Evolutionary conservation across 1,284 basidiomycete genomes (phyloP), one percentile per base, ranked within the genome.

Genomic region (Gomphus bonarii): DNA sequence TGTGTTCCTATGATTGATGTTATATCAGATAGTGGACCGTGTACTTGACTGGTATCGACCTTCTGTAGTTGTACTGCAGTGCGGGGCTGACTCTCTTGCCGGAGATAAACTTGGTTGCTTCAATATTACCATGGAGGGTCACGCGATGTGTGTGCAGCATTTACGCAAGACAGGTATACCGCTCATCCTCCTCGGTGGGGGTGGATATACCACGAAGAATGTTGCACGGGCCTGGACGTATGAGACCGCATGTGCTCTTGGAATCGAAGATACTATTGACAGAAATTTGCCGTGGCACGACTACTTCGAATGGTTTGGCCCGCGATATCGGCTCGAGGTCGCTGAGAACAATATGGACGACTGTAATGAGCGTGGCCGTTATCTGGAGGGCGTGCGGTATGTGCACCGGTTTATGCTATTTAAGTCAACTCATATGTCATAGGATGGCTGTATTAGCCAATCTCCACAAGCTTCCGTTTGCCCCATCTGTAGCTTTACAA

Each of bases 231-330:
- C 90, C 12, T 99, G 95, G 95, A 88, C 94, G 20, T 97, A 91
- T 72, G 97, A 99, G 70, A 99, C 97, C 0, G 95, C 93, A 0
- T 88, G 95, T 65, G 89, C 94, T 35, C 80, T 95, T 14, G 94
- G 91, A 1, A 78, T 91, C 50, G 86, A 94, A 66, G 71, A 81
- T 42, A 78, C 78, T 5, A 85, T 98, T 55, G 82, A 90, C 62
- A 80, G 81, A 38, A 85, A 91, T 65, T 69, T 99, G 61, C 95
- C 95, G 0, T 97, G 91, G 82, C 97, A 91, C 70, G 88, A 95
- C 65, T 97, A 94, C 70, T 91, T 97, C 68, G 95, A 98, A 69
- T 99, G 95, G 84, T 99, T 95, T 69, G 95, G 95, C 0, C 95
- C 97, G 12, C 79, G 94, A 58, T 99, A 95, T 72, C 81, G 95